phyloP scores from a whole-genome alignment of 2,329 filamentous ascomycete species.

The Elsinoe arachidis region DNA sequence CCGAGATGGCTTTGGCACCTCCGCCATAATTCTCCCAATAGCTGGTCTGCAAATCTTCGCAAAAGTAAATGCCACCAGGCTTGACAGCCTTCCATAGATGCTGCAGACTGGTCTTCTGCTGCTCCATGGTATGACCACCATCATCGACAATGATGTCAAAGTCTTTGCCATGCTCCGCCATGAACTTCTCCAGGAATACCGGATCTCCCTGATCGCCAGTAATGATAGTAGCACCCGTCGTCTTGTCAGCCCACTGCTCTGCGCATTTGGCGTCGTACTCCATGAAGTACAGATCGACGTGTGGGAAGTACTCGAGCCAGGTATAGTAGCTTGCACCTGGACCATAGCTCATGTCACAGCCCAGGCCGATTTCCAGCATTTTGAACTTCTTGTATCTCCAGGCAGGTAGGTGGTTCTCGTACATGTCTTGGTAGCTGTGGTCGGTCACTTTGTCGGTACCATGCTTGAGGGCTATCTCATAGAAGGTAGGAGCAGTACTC shows the following conservation, averaged over 20 bases:
- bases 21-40: slow-evolving; percentile 22
- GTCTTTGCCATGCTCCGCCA: slow-evolving; percentile 25
- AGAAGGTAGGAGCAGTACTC: slow-evolving; percentile 20
- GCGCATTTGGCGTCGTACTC: slow-evolving; percentile 33
- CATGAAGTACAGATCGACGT: slow-evolving; percentile 36
- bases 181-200: slow-evolving; percentile 30
- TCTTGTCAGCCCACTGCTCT: slow-evolving; percentile 29
- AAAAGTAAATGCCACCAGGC: slow-evolving; percentile 27
- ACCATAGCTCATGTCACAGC: slow-evolving; percentile 33
- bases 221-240: slow-evolving; percentile 31
- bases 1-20: slow-evolving; percentile 14
- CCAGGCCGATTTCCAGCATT: slow-evolving; percentile 36
- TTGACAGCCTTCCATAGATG: slow-evolving; percentile 31
- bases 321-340: slow-evolving; percentile 34
- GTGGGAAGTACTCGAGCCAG: slow-evolving; percentile 34
- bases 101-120: slow-evolving; percentile 32
- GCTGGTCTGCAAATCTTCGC: slow-evolving; percentile 23
- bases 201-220: slow-evolving; percentile 34
- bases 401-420: slow-evolving; percentile 32
- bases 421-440: slow-evolving; percentile 35
- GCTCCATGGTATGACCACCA: slow-evolving; percentile 32
- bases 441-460: slow-evolving; percentile 35
- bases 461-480: slow-evolving; percentile 30
- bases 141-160: slow-evolving; percentile 38
- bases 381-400: slow-evolving; percentile 29